Evolutionary conservation across 148 eudicot species (phyloP).

Genomic region (Camellia granthamiana): DNA sequence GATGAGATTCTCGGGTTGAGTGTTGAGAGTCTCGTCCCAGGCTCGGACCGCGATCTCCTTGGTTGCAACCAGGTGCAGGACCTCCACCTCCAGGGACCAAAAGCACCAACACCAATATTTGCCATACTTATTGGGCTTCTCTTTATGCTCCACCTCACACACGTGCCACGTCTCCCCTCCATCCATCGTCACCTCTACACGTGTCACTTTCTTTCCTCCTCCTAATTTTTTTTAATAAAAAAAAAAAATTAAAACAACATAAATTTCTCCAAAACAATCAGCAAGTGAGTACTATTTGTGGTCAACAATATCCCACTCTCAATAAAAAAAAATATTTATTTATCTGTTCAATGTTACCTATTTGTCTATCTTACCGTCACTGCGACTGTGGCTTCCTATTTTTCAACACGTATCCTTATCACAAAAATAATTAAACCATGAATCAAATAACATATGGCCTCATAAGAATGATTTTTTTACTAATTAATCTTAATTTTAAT

Average conservation of each 20-base stretch:
- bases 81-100: slow-evolving; percentile 90
- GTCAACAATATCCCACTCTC: neutral
- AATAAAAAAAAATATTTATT: too few relatives aligned
- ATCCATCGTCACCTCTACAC: slow-evolving; percentile 89
- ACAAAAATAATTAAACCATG: too few relatives aligned
- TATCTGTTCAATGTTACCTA: too few relatives aligned
- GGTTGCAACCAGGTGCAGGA: slow-evolving; percentile 65
- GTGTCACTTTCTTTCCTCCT: slow-evolving; percentile 90
- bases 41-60: slow-evolving; percentile 91
- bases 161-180: slow-evolving; percentile 84
- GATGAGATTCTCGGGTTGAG: slow-evolving; percentile 91
- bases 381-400: too few relatives aligned
- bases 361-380: too few relatives aligned
- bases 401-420: too few relatives aligned
- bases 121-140: slow-evolving; percentile 73
- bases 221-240: slow-evolving; percentile 30
- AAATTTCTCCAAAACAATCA: too few relatives aligned
- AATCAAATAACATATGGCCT: too few relatives aligned
- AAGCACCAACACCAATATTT: slow-evolving; percentile 99
- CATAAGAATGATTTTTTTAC: too few relatives aligned
- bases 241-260: neutral
- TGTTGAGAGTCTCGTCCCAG: slow-evolving; percentile 83
- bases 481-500: too few relatives aligned
- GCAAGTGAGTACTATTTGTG: too few relatives aligned
- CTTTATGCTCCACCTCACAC: slow-evolving; percentile 55